Evolutionary conservation across 2,329 filamentous ascomycete genomes (phyloP), one percentile per base, ranked within the genome.

Genomic region (Fusarium phyllophilum): DNA sequence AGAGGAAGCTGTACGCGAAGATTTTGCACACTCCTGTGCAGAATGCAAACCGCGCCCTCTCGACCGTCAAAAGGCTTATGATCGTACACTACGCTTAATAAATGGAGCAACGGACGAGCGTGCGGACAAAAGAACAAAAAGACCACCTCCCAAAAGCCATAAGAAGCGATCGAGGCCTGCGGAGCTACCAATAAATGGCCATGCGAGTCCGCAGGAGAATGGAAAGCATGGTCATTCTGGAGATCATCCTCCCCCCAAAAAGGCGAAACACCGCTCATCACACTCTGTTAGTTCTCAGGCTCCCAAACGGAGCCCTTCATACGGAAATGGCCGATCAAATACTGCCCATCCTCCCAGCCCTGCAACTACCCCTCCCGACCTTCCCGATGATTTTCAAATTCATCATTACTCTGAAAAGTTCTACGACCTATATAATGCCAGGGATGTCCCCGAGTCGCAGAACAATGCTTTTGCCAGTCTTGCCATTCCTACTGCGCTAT

Each of bases 101-200:
- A 85, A 84, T 76, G 77, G 83, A 79, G 75, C 78, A 8, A 63
- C 79, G 33, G 86, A 89, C 72, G 86, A 89, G 69, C 83, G 83
- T 22, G 85, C 87, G 77, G 91, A 95, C 81, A 91, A 92, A 83
- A 94, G 93, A 84, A 77, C 89, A 66, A 93, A 95, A 82, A 90
- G 95, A 70, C 90, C 92, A 14, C 88, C 92, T 12, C 86, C 93
- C 18, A 97, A 97, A 81, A 92, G 89, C 80, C 93, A 95, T 80
- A 97, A 95, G 86, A 98, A 97, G 86, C 97, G 95, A 83, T 82
- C 89, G 42, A 97, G 95, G 80, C 93, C 95, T 15, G 84, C 83
- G 34, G 90, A 91, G 48, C 81, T 91, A 38, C 89, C 90, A 77
- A 84, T 90, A 57, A 95, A 95, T 79, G 93, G 93, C 57, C 90